These are phyloP conservation scores for Erysiphe pulchra DNA, from an alignment of 2,329 filamentous ascomycete species.

Conservation along the genomic window DNA sequence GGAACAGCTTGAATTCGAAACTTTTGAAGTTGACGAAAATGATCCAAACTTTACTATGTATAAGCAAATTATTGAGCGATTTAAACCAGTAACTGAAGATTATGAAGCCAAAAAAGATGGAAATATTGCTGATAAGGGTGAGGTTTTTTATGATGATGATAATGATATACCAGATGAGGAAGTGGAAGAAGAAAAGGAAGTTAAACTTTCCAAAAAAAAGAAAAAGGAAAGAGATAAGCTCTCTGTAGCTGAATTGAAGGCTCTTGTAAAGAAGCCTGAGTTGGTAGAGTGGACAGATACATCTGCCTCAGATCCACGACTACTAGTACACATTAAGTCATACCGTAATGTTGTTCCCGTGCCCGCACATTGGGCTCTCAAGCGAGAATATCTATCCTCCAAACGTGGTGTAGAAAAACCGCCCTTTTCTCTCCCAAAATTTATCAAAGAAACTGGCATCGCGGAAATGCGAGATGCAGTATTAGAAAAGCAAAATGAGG, in stretches of 20 bases:
- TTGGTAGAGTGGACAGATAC: constrained; percentile 95
- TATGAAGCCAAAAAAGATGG: constrained; percentile 37
- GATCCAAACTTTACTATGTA: constrained; percentile 67
- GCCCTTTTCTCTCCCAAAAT: constrained; percentile 75
- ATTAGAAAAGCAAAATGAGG: constrained; percentile 81
- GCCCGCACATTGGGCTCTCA: constrained; percentile 79
- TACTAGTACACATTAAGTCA: constrained; percentile 84
- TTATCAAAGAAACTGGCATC: constrained; percentile 93
- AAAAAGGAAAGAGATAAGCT: constrained; percentile 76
- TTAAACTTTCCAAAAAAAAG: constrained; percentile 81
- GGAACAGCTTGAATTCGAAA: constrained; percentile 19
- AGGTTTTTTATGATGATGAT: constrained; percentile 62
- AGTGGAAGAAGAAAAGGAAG: constrained; percentile 35
- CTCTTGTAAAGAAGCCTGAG: constrained; percentile 71
- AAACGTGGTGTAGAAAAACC: constrained; percentile 94
- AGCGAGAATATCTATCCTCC: constrained; percentile 88
- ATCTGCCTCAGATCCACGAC: constrained; percentile 63
- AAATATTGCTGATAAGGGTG: constrained; percentile 50
- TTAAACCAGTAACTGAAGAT: constrained; percentile 38
- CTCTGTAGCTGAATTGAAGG: constrained; percentile 86
- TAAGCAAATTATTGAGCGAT: constrained; percentile 59
- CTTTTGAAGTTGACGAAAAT: constrained; percentile 29
- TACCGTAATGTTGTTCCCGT: constrained; percentile 91
- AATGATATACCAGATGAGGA: constrained; percentile 71
- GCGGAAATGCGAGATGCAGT: constrained; percentile 95